Base-by-base conservation (phyloP, 1,284 basidiomycete genomes). In the Wallemia mellicola region DNA sequence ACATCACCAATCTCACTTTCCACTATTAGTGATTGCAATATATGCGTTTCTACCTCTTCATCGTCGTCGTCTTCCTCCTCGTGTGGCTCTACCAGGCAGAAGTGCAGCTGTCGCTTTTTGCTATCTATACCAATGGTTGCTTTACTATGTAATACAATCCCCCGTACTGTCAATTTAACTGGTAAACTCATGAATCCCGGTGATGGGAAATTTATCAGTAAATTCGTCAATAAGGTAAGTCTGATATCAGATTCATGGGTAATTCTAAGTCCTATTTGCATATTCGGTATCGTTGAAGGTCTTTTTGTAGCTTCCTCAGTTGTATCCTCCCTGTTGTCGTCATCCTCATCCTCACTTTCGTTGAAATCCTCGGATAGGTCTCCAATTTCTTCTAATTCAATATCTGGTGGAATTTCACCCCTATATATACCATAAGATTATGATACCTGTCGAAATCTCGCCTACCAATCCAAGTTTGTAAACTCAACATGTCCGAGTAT, bases 1-100 rank as follows among this genome's bases (percentile, higher is more conserved):
- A 82, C 75, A 73, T 95, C 86, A 0, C 94, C 94, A 59, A 99
- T 92, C 71, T 94, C 87, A 67, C 83, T 87, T 70, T 99, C 92
- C 67, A 99, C 89, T 64, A 82, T 78, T 60, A 96, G 82, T n/a
- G 79, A 78, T 0, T 86, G 86, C n/a, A 99, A 72, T 27, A 99
- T 72, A 25, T 69, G n/a, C 71, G 69, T 61, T 63, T 72, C 71
- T 38, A 76, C 74, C 32, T 75, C 73, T 1, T 60, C 59, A 17
- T 54, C 25, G 57, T 2, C 28, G 19, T 59, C 72, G 66, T 86
- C 84, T 38, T 80, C 72, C 62, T 87, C 84, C 9, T 11, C 38
- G 38, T 48, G 5, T 48, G 38, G 38, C 66, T 92, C 87, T 30
- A 92, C 72, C 57, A 96, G 76, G 64, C 84, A 91, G 2, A 98